These are phyloP conservation scores for Falciphora oryzae DNA, from an alignment of 2,329 filamentous ascomycete genomes.

Conservation along the genomic window DNA sequence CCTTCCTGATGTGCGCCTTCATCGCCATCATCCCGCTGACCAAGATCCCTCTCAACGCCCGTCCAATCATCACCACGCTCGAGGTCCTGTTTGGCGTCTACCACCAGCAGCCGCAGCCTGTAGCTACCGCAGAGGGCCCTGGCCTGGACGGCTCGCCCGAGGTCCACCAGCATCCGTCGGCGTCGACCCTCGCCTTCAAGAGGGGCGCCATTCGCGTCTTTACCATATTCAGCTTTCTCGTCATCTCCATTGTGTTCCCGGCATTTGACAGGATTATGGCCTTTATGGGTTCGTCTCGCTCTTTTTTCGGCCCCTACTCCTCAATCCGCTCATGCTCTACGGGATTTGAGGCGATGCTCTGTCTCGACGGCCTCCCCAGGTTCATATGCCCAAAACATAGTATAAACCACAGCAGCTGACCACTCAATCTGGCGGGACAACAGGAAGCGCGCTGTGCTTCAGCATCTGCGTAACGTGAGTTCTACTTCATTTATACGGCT, in stretches of 20 bases:
- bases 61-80: slow-evolving; percentile 79
- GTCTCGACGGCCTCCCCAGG: too few species aligned
- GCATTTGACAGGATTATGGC: slow-evolving; percentile 88
- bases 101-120: slow-evolving; percentile 19
- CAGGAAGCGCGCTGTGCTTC: slow-evolving; percentile 76
- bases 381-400: too few species aligned
- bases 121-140: too few species aligned
- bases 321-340: too few species aligned
- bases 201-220: slow-evolving; percentile 59
- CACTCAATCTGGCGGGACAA: not conserved
- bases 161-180: slow-evolving; percentile 33
- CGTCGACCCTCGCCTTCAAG: slow-evolving; percentile 38
- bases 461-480: slow-evolving; percentile 79
- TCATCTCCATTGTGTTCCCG: slow-evolving; percentile 65
- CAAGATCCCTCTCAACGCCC: slow-evolving; percentile 86
- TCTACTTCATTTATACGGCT: too few species aligned
- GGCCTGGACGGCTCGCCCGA: not conserved
- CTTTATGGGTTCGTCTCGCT: slow-evolving; percentile 52
- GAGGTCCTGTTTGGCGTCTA: slow-evolving; percentile 78
- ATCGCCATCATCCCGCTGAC: slow-evolving; percentile 91
- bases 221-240: slow-evolving; percentile 65
- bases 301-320: too few species aligned
- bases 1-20: slow-evolving; percentile 75
- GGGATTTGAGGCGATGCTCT: not conserved
- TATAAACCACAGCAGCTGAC: too few species aligned